A percentile compares a stretch with the other conserved stretches of the same genome.
Evolutionary conservation across 2,329 filamentous ascomycete genomes (phyloP).

Genomic region (Calonectria ilicicola): DNA sequence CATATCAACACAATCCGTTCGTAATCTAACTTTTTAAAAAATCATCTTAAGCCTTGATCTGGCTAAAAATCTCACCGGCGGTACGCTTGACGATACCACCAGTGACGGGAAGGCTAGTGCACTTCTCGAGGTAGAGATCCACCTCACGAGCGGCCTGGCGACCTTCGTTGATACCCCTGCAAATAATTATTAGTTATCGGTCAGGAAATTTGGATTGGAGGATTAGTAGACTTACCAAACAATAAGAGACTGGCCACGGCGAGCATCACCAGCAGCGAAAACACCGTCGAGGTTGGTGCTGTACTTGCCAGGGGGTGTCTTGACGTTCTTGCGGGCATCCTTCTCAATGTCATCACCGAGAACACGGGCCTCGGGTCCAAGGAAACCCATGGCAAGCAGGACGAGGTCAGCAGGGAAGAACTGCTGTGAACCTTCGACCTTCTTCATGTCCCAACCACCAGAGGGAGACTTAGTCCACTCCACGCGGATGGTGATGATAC

Average conservation of each 20-base stretch:
- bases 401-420: slow-evolving; percentile 98
- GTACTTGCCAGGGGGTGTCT: slow-evolving; percentile 90
- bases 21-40: slow-evolving; percentile 7
- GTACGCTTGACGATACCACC: slow-evolving; percentile 91
- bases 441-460: slow-evolving; percentile 99
- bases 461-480: slow-evolving; percentile 93
- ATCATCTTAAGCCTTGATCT: slow-evolving; percentile 35
- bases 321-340: slow-evolving; percentile 94
- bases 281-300: slow-evolving; percentile 88
- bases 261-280: slow-evolving; percentile 95
- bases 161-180: slow-evolving; percentile 95
- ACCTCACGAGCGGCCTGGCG: slow-evolving; percentile 93
- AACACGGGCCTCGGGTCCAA: slow-evolving; percentile 90
- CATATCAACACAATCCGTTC: slow-evolving; percentile 9
- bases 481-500: slow-evolving; percentile 94
- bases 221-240: slow-evolving; percentile 77
- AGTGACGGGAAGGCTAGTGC: slow-evolving; percentile 86
- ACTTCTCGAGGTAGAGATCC: slow-evolving; percentile 85
- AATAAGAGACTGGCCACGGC: slow-evolving; percentile 93
- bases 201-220: neutral
- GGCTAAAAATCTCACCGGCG: slow-evolving; percentile 75
- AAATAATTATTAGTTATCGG: slow-evolving; percentile 15
- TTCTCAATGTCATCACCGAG: slow-evolving; percentile 91
- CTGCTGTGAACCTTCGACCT: slow-evolving; percentile 90
- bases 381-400: slow-evolving; percentile 95